A percentile compares a stretch with the other conserved stretches of the same genome.
Evolutionary conservation across 192 early-diverging fungal species (phyloP).

Genomic region (Podila clonocystis): DNA sequence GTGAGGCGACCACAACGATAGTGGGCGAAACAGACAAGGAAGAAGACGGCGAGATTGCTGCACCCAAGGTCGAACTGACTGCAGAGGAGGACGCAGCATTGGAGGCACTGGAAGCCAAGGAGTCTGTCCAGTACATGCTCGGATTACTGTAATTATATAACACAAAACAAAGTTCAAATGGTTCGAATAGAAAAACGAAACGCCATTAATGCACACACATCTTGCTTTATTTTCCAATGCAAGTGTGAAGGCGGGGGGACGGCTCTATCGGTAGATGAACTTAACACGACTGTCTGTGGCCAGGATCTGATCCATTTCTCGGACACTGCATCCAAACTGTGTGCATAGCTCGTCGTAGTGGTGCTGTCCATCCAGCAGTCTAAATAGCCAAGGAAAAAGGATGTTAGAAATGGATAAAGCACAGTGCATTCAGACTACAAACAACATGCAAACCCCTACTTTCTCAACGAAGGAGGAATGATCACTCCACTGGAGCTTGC

Average conservation of each 20-base stretch:
- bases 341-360: conserved; percentile 86
- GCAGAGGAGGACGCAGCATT: conserved; percentile 31
- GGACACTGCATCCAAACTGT: conserved; percentile 62
- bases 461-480: conserved; percentile 29
- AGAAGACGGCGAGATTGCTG: conserved; percentile 25
- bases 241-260: not conserved
- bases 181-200: not conserved
- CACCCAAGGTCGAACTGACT: conserved; percentile 7
- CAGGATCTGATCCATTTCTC: conserved; percentile 68
- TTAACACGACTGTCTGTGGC: conserved; percentile 51
- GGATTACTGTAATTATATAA: conserved; percentile 15
- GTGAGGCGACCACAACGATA: not conserved
- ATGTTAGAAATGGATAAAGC: not conserved
- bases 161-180: not conserved
- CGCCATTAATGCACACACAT: too few species aligned
- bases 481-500: not conserved
- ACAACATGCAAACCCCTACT: conserved; percentile 2
- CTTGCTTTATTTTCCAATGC: too few species aligned
- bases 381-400: not conserved
- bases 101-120: conserved; percentile 39
- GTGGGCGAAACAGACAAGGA: not conserved
- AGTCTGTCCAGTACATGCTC: conserved; percentile 41
- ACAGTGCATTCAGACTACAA: not conserved
- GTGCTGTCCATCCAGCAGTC: conserved; percentile 68
- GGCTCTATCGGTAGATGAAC: conserved; percentile 60